Base-by-base conservation (phyloP, 176 grass and related monocot species). In the Carex littledalei region DNA sequence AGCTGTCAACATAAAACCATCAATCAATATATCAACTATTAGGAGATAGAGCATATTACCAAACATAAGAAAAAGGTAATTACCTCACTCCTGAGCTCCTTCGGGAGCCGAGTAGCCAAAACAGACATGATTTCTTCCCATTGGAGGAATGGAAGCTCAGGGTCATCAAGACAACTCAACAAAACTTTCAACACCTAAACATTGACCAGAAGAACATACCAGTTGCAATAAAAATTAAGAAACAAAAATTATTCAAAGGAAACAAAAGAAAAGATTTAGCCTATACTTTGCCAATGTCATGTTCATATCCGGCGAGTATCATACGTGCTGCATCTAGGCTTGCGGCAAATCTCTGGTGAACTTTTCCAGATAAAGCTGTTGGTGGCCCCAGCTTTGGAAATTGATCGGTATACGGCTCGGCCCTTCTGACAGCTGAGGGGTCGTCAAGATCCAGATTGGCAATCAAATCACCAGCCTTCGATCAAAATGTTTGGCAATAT, bases 101-200 rank as follows among this genome's bases (percentile, higher is more conserved):
- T 99, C 17, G 96, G 96, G 11, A 99, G 81, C 47, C 96, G 90
- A 79, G 96, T 99, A 73, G 88, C 96, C 85, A 99, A 95, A 77
- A 99, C 96, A 89, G 96, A 99, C 96, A 99, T 99, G 85, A 81
- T 86, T 84, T 99, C 96, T 91, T 99, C 92, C 96, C 96, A 99
- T 79, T 99, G 96, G 79, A 99, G 90, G 86, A 95, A 99, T 86
- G 96, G 96, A 67, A 99, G 96, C 86, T 99, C 91, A 81, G 96
- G 96, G 83, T 88, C 94, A 62, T 99, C 96, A 82, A 99, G 87
- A 87, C 93, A 95, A 84, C 90, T 93, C 73, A 99, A 88, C 86
- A 99, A 87, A 88, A 94, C 91, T 87, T 92, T 88, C 81, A 99
- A 88, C 79, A 94, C 95, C 93, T 95, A 68, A 66, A 68, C 43